Evolutionary conservation across 139 green algal species (phyloP).

Genomic region (Yamagishiella unicocca): DNA sequence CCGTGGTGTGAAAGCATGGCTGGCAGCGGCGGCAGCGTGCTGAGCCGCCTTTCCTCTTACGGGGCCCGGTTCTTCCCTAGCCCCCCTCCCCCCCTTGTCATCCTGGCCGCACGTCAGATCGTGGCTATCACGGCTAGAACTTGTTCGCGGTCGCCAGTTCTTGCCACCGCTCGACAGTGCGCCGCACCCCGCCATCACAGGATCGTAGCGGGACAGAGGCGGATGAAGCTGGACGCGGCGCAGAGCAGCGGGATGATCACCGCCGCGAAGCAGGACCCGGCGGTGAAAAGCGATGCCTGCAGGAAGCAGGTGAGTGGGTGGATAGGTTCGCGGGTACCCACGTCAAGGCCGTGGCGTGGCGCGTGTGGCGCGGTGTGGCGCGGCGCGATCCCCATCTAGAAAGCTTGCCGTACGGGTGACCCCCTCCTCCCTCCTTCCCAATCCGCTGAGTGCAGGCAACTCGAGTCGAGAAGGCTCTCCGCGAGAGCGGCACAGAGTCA

Average conservation of each 20-base stretch:
- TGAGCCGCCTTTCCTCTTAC: too few species aligned
- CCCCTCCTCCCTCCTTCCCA: neutral
- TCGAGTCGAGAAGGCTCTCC: neutral
- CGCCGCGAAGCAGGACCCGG: constrained; percentile 42
- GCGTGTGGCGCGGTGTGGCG: too few species aligned
- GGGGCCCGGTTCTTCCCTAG: too few species aligned
- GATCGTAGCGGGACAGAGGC: constrained; percentile 41
- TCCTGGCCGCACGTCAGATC: too few species aligned
- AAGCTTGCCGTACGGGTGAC: neutral
- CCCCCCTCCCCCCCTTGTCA: neutral
- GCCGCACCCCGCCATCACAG: constrained; percentile 4
- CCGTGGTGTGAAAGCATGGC: too few species aligned
- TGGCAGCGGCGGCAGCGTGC: too few species aligned
- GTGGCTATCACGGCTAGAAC: too few species aligned
- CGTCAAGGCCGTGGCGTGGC: too few species aligned
- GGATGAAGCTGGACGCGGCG: constrained; percentile 45
- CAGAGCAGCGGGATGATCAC: constrained; percentile 51
- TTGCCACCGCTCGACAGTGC: too few species aligned
- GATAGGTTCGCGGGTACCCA: neutral
- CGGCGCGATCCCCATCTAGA: neutral
- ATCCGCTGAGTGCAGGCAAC: neutral
- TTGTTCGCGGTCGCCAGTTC: too few species aligned
- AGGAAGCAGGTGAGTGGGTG: neutral
- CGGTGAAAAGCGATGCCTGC: neutral
- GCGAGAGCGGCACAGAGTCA: neutral